These are phyloP conservation scores for Skeletonema potamos DNA, from an alignment of 108 stramenopile species.

Conservation along the genomic window DNA sequence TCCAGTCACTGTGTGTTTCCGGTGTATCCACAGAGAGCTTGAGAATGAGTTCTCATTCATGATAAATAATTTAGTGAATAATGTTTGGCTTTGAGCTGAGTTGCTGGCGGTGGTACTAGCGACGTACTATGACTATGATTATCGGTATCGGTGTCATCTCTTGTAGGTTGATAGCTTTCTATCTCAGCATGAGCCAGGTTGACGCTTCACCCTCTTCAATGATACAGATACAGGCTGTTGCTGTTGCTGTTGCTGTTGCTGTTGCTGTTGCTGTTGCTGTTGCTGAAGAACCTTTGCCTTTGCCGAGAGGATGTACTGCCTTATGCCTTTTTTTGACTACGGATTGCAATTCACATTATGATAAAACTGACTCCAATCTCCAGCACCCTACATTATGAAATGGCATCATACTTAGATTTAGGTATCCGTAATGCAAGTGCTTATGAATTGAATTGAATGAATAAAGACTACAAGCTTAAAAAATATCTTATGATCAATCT, in stretches of 20 bases:
- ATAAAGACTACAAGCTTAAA: too few relatives aligned
- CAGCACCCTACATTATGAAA: slow-evolving; percentile 84
- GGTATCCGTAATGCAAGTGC: too few relatives aligned
- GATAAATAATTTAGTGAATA: slow-evolving; percentile 59
- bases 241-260: too few relatives aligned
- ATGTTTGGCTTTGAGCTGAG: slow-evolving; percentile 57
- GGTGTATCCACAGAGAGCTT: slow-evolving; percentile 79
- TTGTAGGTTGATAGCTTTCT: background rate
- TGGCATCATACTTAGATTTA: slow-evolving; percentile 54
- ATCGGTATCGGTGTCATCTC: background rate
- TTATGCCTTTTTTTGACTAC: slow-evolving; percentile 33
- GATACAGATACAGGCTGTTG: slow-evolving; percentile 36
- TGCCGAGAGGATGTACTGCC: slow-evolving; percentile 64
- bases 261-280: too few relatives aligned
- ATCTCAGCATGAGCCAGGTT: slow-evolving; percentile 46
- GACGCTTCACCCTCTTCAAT: slow-evolving; percentile 73
- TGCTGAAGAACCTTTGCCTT: slow-evolving; percentile 80
- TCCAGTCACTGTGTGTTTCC: slow-evolving; percentile 66
- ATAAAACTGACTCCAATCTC: slow-evolving; percentile 58
- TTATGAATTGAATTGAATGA: too few relatives aligned
- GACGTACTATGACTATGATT: background rate
- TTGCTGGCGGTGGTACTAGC: slow-evolving; percentile 69
- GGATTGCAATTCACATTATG: slow-evolving; percentile 42
- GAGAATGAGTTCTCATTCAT: slow-evolving; percentile 70
- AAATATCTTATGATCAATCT: too few relatives aligned